phyloP scores from a whole-genome alignment of 768 basidiomycete genomes.

The Paxillus involutus region DNA sequence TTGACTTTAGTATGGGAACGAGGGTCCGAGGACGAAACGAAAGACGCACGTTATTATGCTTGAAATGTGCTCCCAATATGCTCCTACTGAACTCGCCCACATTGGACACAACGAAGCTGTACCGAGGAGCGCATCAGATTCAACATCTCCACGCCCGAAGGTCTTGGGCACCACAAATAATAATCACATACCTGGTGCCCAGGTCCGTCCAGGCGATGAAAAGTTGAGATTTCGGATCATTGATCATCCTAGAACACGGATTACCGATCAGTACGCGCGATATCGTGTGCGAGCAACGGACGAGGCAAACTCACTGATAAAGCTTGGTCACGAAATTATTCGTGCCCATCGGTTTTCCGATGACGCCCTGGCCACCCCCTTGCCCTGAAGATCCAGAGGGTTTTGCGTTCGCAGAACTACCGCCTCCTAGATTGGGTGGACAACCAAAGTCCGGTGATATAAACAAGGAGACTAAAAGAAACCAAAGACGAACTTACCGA shows the following conservation, averaged over 20 bases:
- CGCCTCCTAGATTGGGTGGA: neutral
- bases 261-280: neutral
- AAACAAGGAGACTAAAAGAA: neutral
- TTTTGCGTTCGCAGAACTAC: conserved; percentile 10
- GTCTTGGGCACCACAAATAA: neutral
- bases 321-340: conserved; percentile 91
- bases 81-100: conserved; percentile 84
- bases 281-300: neutral
- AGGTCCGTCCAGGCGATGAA: conserved; percentile 84
- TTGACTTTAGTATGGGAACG: conserved; percentile 7
- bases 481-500: neutral
- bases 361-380: conserved; percentile 47
- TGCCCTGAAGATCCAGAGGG: conserved; percentile 15
- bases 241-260: conserved; percentile 68
- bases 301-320: conserved; percentile 59
- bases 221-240: conserved; percentile 73
- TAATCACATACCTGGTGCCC: conserved; percentile 54
- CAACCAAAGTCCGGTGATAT: neutral
- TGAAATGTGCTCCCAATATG: conserved; percentile 85
- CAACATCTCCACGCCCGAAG: neutral
- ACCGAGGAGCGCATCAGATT: neutral
- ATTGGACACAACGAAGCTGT: conserved; percentile 79
- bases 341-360: conserved; percentile 63
- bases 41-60: conserved; percentile 78
- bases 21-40: conserved; percentile 20